phyloP scores from a whole-genome alignment of 768 basidiomycete genomes.

The Solioccasus polychromus region DNA sequence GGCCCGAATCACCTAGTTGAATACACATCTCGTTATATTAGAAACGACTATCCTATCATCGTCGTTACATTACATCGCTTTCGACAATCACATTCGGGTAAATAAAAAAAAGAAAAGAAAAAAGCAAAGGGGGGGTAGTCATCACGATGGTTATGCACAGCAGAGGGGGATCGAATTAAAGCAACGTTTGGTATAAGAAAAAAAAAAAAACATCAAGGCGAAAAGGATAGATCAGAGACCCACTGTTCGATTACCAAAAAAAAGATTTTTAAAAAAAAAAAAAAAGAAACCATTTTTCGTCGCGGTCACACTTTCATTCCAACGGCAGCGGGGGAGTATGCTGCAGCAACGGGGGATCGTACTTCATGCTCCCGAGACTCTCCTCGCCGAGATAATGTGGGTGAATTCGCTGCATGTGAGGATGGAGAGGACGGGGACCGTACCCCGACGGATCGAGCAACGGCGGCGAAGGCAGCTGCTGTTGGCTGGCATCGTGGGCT shows the following conservation, averaged over 20 bases:
- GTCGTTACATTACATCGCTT: slow-evolving; percentile 12
- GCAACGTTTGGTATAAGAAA: slow-evolving; percentile 23
- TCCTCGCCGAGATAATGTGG: slow-evolving; percentile 36
- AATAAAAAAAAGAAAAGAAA: neutral
- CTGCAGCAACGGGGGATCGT: slow-evolving; percentile 42
- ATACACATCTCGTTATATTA: too few species aligned
- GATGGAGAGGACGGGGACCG: slow-evolving; percentile 32
- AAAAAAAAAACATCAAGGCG: neutral
- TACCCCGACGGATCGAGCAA: slow-evolving; percentile 32
- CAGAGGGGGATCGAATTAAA: slow-evolving; percentile 16
- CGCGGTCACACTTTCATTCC: slow-evolving; percentile 44
- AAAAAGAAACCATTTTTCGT: slow-evolving; percentile 9
- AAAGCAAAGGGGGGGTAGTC: neutral
- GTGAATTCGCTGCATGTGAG: slow-evolving; percentile 32
- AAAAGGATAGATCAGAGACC: neutral
- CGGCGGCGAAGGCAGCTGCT: slow-evolving; percentile 30
- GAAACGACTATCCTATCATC: slow-evolving; percentile 13
- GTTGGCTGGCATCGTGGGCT: slow-evolving; percentile 32
- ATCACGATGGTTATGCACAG: slow-evolving; percentile 23
- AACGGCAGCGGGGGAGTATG: slow-evolving; percentile 45
- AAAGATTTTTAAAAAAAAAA: slow-evolving; percentile 25
- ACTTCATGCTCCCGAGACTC: slow-evolving; percentile 39
- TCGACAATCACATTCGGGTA: too few species aligned
- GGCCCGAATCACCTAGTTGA: too few species aligned
- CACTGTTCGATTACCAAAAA: slow-evolving; percentile 29